Percentiles rank a stretch among this genome's conserved stretches.
Conservation (phyloP, 768 basidiomycete genomes). For the Gloeopeniophorella convolvens region DNA sequence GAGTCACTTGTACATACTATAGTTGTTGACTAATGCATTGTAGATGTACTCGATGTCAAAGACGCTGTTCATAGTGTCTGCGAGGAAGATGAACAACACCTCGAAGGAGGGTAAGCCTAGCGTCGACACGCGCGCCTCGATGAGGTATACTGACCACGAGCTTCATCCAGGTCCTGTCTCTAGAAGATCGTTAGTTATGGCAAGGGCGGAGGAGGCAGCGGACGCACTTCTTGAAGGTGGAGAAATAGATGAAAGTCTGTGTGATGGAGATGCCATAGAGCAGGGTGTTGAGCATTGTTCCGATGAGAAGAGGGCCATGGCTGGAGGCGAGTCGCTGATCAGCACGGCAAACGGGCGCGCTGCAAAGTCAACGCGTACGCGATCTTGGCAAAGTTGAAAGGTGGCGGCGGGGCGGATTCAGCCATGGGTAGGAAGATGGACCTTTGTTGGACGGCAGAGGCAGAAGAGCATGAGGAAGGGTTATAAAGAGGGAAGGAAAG, state of each 20-base stretch:
- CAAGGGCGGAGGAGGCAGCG: background rate
- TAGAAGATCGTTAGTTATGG: background rate
- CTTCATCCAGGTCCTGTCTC: conserved; percentile 13
- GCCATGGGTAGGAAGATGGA: too few relatives aligned
- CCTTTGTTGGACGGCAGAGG: too few relatives aligned
- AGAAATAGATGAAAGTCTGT: conserved; percentile 12
- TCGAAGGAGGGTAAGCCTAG: background rate
- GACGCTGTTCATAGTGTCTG: conserved; percentile 13
- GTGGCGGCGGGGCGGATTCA: too few relatives aligned
- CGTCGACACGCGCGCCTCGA: too few relatives aligned
- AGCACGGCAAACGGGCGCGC: background rate
- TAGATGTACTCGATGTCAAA: conserved; percentile 12
- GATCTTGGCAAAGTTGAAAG: conserved; percentile 3
- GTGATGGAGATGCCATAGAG: conserved; percentile 16
- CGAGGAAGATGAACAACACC: conserved; percentile 4
- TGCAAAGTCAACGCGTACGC: too few relatives aligned
- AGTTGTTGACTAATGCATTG: conserved; percentile 10
- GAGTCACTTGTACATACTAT: background rate
- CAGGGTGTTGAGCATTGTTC: conserved; percentile 9
- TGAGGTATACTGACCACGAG: conserved; percentile 1
- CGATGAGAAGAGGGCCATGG: conserved; percentile 17
- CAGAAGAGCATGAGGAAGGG: too few relatives aligned
- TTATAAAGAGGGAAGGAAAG: too few relatives aligned
- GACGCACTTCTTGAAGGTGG: conserved; percentile 12
- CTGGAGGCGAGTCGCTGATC: background rate